Evolutionary conservation across 179 eudicot genomes (phyloP).

Genomic region (Patellifolia procumbens): DNA sequence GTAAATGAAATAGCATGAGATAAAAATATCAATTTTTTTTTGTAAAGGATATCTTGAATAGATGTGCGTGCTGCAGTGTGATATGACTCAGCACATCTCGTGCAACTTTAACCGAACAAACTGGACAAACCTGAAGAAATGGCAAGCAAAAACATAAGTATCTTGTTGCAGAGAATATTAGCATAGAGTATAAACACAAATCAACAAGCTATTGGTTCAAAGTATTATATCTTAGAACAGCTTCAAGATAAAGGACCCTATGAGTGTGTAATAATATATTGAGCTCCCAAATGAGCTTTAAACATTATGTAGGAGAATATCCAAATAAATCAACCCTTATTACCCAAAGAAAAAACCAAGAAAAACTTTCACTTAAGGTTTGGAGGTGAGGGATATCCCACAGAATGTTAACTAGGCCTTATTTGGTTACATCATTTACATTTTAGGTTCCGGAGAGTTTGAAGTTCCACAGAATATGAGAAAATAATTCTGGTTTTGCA

Average conservation of each 20-base stretch:
- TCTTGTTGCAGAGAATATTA: conserved; percentile 2
- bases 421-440: background rate
- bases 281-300: background rate
- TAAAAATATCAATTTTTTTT: background rate
- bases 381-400: background rate
- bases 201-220: background rate
- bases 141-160: conserved; percentile 8
- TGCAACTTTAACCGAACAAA: conserved; percentile 72
- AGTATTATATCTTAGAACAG: background rate
- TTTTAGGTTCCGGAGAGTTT: background rate
- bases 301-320: background rate
- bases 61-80: conserved; percentile 80
- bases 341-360: background rate
- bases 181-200: background rate
- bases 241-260: conserved; percentile 7
- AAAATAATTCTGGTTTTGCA: no score
- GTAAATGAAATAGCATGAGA: no score
- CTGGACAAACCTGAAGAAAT: conserved; percentile 70
- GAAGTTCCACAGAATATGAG: background rate
- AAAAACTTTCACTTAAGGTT: background rate
- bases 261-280: background rate
- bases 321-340: background rate
- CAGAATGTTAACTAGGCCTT: background rate
- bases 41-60: conserved; percentile 82
- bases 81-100: conserved; percentile 81